Percentiles rank a stretch among this genome's conserved stretches.
These are phyloP conservation scores for Tolypocladium inflatum DNA, from an alignment of 2,329 filamentous ascomycete genomes.

Conservation along the genomic window DNA sequence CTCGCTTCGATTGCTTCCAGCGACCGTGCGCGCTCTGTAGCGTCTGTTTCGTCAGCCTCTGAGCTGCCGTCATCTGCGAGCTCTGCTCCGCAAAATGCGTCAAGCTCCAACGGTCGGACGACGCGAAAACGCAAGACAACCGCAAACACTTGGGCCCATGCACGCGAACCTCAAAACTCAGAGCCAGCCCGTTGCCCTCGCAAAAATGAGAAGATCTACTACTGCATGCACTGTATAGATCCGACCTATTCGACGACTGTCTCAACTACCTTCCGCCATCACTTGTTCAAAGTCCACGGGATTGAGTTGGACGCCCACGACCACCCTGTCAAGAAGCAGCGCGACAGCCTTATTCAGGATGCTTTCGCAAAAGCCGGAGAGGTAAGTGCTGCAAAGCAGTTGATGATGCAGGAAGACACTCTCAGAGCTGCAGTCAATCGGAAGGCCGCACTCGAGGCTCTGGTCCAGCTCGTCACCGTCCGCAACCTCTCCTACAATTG, in stretches of 20 bases:
- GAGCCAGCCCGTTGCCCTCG: neutral
- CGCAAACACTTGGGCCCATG: neutral
- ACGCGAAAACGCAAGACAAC: neutral
- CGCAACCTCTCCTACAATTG: constrained; percentile 3
- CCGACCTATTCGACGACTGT: neutral
- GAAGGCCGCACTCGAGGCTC: constrained; percentile 1
- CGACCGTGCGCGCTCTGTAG: too few species aligned
- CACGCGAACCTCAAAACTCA: neutral
- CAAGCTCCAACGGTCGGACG: neutral
- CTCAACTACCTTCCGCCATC: neutral
- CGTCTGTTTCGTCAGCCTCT: too few species aligned
- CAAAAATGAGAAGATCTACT: constrained; percentile 1
- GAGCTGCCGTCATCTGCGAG: neutral
- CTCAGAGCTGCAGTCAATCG: constrained; percentile 2
- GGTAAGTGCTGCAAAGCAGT: neutral
- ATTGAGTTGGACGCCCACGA: neutral
- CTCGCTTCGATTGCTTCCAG: too few species aligned
- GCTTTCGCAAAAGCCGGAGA: constrained; percentile 1
- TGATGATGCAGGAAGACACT: neutral
- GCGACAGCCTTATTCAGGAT: constrained; percentile 2
- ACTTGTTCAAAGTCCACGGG: neutral
- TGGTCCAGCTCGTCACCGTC: constrained; percentile 2
- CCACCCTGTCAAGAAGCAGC: constrained; percentile 1
- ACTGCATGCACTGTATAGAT: constrained; percentile 1
- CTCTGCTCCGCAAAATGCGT: neutral